Percentiles rank a stretch among this genome's conserved stretches.
These are phyloP conservation scores for Pyrenophora teres DNA, from an alignment of 2,329 filamentous ascomycete genomes.

Conservation along the genomic window DNA sequence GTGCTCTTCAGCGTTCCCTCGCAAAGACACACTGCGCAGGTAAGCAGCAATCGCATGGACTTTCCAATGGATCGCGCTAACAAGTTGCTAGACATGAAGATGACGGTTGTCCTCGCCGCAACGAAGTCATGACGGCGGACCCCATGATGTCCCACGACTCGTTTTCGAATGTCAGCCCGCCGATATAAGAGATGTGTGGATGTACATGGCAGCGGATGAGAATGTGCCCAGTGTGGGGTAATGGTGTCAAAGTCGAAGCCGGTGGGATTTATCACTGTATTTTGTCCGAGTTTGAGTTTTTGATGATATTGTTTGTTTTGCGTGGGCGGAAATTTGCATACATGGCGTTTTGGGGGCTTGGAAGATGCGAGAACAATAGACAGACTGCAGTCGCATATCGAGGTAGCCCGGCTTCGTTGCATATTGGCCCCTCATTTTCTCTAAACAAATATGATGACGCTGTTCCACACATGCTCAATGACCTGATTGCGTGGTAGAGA, in stretches of 20 bases:
- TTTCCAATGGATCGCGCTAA: conserved; percentile 21
- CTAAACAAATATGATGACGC: conserved; percentile 11
- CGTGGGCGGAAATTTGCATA: conserved; percentile 21
- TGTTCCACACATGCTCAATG: background rate
- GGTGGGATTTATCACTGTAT: background rate
- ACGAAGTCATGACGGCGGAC: conserved; percentile 9
- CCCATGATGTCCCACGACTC: conserved; percentile 3
- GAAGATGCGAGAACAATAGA: conserved; percentile 16
- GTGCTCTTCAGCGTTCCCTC: conserved; percentile 73
- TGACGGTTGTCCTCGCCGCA: conserved; percentile 72
- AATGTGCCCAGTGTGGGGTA: no score
- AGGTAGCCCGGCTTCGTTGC: conserved; percentile 16
- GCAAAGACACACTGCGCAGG: conserved; percentile 84
- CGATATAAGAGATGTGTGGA: no score
- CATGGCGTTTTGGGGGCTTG: conserved; percentile 20
- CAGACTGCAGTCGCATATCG: conserved; percentile 10
- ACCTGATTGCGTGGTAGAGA: background rate
- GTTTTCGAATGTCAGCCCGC: no score
- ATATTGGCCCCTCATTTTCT: conserved; percentile 4
- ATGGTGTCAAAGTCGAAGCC: no score
- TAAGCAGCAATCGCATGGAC: conserved; percentile 48
- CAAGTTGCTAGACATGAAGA: conserved; percentile 68
- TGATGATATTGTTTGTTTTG: conserved; percentile 5
- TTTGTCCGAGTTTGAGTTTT: conserved; percentile 1
- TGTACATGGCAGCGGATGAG: no score